These are phyloP conservation scores for Lachancea lanzarotensis DNA, from an alignment of 805 yeast species.

Conservation along the genomic window DNA sequence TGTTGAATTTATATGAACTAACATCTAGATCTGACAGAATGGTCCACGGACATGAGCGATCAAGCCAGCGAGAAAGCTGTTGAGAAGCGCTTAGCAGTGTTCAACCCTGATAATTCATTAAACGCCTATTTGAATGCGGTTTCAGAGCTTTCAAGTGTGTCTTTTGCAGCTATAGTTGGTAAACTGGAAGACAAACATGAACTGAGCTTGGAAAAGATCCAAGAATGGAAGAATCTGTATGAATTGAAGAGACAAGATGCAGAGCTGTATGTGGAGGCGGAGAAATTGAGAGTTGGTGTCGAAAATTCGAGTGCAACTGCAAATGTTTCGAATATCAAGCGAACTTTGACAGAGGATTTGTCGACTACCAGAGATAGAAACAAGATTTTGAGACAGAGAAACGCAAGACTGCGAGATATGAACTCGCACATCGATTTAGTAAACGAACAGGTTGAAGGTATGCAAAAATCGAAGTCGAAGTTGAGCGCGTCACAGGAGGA, in stretches of 20 bases:
- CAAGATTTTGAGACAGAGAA: conserved; percentile 14
- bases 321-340: conserved; percentile 12
- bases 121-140: conserved; percentile 22
- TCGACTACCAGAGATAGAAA: conserved; percentile 15
- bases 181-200: conserved; percentile 14
- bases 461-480: conserved; percentile 20
- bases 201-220: conserved; percentile 7
- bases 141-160: conserved; percentile 15
- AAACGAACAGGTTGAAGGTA: conserved; percentile 21
- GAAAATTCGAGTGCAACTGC: conserved; percentile 22
- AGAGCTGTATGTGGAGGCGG: conserved; percentile 24
- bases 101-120: conserved; percentile 17
- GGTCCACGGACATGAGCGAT: background rate
- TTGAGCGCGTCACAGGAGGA: conserved; percentile 20
- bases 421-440: conserved; percentile 20
- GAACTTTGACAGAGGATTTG: conserved; percentile 9
- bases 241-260: conserved; percentile 21
- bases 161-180: conserved; percentile 19
- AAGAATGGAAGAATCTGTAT: conserved; percentile 11
- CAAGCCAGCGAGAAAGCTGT: background rate
- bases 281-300: conserved; percentile 19
- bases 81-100: conserved; percentile 5
- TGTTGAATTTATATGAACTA: background rate
- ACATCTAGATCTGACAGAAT: background rate
- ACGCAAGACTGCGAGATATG: conserved; percentile 19